Evolutionary conservation across 345 rosid species (phyloP), one percentile per base, ranked within the genome.

Genomic region (Litchi chinensis): DNA sequence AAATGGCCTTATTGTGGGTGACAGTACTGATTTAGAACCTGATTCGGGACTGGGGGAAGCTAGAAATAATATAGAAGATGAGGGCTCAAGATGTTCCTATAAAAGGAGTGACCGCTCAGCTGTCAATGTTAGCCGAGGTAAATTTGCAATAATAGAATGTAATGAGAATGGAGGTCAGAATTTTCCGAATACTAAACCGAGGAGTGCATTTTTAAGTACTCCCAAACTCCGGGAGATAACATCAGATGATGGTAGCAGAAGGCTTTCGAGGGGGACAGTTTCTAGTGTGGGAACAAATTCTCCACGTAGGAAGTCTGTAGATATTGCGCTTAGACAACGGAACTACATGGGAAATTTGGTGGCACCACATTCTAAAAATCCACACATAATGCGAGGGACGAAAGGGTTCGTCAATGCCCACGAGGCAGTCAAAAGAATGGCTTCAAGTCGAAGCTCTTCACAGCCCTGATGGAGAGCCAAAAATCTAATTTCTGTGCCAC

Each of bases 351-450:
- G 65, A 41, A 76, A 73, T n/a, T 68, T 68, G 46, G 24, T 66
- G 48, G 65, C 57, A 48, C 28, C 28, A 2, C 48, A 73, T 67
- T 37, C 0, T 22, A 52, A 15, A 52, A 81, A 87, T 77, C 83
- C 85, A 48, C 83, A 70, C 18, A 50, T 74, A 37, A 65, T 66
- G 28, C 75, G 43, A 50, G 88, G 82, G 65, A 77, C 77, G 73
- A 85, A 81, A 77, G 80, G 75, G 50, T 5, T 18, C 59, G 46
- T 52, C 28, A 75, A 77, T 75, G 77, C 83, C 74, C 86, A 10
- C 43, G 75, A 41, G 66, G 77, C 24, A 72, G 74, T 41, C 57
- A 32, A 37, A 80, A 82, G 77, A 80, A 24, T 6, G 26, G n/a
- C 12, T 26, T 62, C 65, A 81, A 81, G 79, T 75, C 62, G 8